Base-by-base conservation (phyloP, 495 filamentous ascomycete species). In the Rhypophila decipiens region DNA sequence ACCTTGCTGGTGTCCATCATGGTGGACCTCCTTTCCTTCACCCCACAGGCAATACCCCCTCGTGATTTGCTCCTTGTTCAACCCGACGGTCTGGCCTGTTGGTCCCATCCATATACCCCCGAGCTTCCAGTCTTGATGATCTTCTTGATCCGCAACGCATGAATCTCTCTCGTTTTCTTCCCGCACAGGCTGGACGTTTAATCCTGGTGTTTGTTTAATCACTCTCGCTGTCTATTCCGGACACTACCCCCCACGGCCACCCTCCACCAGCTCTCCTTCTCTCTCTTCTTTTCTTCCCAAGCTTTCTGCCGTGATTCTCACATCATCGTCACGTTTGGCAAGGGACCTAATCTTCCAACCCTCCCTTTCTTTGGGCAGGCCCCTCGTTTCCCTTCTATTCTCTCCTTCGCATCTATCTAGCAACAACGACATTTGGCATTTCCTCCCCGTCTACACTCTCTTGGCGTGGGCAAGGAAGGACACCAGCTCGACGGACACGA, bases 61-160 rank as follows among this genome's bases (percentile, higher is more conserved):
- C 19, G n/a, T 19, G 24, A 20, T n/a, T 23, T n/a, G 12, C 20
- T n/a, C 15, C 24, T 13, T 31, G 27, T 31, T 23, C 17, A 40
- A 38, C 5, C 4, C 38, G 10, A 31, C 27, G 27, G 27, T 35
- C 19, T 42, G 3, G 24, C 22, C 24, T 24, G 42, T 51, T 42
- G 15, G n/a, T 24, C 52, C 19, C 34, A 46, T 42, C 53, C 59
- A 55, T 53, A 46, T 49, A 45, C 44, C n/a, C 15, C n/a, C n/a
- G n/a, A n/a, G n/a, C n/a, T 31, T 31, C 7, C 49, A 42, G 42
- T 49, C 47, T 41, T 49, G 53, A 47, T 42, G 54, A 44, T 58
- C 57, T 53, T 58, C 57, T 53, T 58, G 59, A 60, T 58, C 54
- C 31, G 19, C 55, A 45, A 56, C 47, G 57, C 60, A 56, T 61